These are phyloP conservation scores for Dendrobium catenatum DNA, from an alignment of 106 monocot species.

Conservation along the genomic window DNA sequence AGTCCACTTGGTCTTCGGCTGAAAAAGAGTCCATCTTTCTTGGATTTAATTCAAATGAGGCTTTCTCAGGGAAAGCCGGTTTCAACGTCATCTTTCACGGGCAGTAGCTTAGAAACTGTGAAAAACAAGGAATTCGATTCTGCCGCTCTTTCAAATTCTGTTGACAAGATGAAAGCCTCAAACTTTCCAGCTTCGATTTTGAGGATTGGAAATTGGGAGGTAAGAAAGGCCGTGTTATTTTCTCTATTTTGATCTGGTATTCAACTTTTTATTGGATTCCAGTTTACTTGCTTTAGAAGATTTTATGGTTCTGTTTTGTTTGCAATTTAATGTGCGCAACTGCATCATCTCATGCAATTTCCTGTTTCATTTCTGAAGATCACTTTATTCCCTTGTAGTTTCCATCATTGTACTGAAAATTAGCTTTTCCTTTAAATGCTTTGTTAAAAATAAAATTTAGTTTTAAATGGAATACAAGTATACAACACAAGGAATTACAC, in stretches of 20 bases:
- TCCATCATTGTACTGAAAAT: neutral
- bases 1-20: slow-evolving; percentile 63
- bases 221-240: neutral
- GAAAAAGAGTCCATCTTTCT: slow-evolving; percentile 69
- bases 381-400: neutral
- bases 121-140: slow-evolving; percentile 50
- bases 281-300: neutral
- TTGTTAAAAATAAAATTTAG: neutral
- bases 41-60: slow-evolving; percentile 74
- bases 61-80: slow-evolving; percentile 22
- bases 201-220: slow-evolving; percentile 54
- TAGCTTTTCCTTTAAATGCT: neutral
- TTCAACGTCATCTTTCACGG: slow-evolving; percentile 10
- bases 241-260: neutral
- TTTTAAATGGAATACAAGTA: neutral
- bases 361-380: neutral
- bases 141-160: slow-evolving; percentile 16
- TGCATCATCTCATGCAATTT: neutral
- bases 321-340: neutral
- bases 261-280: neutral
- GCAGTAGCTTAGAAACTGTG: slow-evolving; percentile 10
- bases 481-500: neutral
- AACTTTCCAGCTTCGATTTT: slow-evolving; percentile 71
- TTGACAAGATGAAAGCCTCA: slow-evolving; percentile 65
- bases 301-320: neutral